phyloP scores from a whole-genome alignment of 345 rosid genomes.

The Lepidium africanum region DNA sequence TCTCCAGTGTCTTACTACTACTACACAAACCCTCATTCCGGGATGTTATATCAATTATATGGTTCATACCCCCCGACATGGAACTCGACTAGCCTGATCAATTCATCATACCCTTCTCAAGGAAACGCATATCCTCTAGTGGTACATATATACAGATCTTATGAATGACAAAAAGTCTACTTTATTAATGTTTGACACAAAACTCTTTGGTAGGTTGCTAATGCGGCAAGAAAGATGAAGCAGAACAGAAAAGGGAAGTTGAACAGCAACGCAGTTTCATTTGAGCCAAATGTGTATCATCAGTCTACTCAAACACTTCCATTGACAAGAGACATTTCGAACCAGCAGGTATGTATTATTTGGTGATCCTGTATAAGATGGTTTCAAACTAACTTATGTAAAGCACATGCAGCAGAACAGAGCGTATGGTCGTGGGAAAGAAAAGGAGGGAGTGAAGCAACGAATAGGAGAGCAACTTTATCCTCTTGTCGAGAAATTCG shows the following conservation, averaged over 20 bases:
- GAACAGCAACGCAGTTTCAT: conserved; percentile 38
- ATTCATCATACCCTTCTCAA: conserved; percentile 48
- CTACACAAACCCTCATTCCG: conserved; percentile 41
- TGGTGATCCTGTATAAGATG: not conserved
- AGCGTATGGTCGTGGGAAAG: conserved; percentile 36
- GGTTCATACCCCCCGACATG: conserved; percentile 35
- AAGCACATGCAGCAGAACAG: conserved; percentile 26
- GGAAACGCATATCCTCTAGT: conserved; percentile 35
- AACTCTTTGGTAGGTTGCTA: conserved; percentile 30
- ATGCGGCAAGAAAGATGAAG: conserved; percentile 40
- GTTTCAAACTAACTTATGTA: not conserved
- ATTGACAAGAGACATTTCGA: conserved; percentile 42
- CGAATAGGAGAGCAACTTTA: conserved; percentile 55
- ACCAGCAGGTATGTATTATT: conserved; percentile 38
- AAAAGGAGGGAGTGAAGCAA: conserved; percentile 46
- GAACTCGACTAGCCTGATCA: conserved; percentile 42
- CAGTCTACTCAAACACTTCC: conserved; percentile 31
- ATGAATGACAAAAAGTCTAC: not conserved
- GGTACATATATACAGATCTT: conserved; percentile 19
- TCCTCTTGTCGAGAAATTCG: conserved; percentile 52
- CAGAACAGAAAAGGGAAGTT: conserved; percentile 42
- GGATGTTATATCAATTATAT: conserved; percentile 47
- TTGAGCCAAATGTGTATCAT: conserved; percentile 39
- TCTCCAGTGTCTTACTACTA: conserved; percentile 57
- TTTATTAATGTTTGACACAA: not conserved